phyloP scores from a whole-genome alignment of 164 flowering plant species.

The Aristolochia fimbriata region DNA sequence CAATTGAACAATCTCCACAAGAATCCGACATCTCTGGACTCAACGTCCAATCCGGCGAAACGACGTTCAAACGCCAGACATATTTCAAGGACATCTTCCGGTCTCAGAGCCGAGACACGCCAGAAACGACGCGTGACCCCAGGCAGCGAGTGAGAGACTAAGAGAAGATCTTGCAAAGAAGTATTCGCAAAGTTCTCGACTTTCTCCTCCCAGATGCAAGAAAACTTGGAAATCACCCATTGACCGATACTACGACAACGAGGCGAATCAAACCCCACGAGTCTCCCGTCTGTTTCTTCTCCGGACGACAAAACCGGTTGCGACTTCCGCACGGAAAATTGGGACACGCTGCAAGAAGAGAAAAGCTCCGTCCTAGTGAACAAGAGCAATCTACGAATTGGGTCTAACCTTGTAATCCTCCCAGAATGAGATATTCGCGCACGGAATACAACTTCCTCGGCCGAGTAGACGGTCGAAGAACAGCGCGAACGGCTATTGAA shows the following conservation, averaged over 20 bases:
- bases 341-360: neutral
- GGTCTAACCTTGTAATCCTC: no score
- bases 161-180: constrained; percentile 34
- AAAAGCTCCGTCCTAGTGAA: neutral
- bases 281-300: constrained; percentile 16
- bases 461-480: no score
- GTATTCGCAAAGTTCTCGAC: constrained; percentile 11
- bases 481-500: no score
- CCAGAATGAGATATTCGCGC: no score
- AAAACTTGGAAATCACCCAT: constrained; percentile 28
- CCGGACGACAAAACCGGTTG: neutral
- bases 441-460: no score
- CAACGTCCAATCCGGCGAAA: constrained; percentile 14
- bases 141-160: constrained; percentile 44
- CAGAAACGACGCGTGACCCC: constrained; percentile 38
- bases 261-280: constrained; percentile 9
- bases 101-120: constrained; percentile 36
- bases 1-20: constrained; percentile 67
- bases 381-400: no score
- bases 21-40: constrained; percentile 34
- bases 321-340: neutral
- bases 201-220: constrained; percentile 25
- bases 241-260: constrained; percentile 21
- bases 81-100: constrained; percentile 55
- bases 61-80: constrained; percentile 37